phyloP scores from a whole-genome alignment of 768 basidiomycete genomes.

The Lentinula sp. region DNA sequence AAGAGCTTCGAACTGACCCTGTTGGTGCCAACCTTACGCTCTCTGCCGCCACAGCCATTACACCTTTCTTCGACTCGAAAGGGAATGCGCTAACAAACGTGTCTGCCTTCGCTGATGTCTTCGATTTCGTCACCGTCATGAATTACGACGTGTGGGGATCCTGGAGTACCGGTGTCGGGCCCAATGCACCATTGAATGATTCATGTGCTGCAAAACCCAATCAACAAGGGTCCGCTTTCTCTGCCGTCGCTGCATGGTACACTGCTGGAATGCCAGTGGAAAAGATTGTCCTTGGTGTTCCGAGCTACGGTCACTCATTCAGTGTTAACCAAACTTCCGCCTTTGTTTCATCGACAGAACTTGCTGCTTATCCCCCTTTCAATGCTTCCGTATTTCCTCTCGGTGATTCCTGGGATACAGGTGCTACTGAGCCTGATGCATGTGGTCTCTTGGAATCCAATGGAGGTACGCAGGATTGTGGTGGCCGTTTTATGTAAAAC shows the following conservation, averaged over 20 bases:
- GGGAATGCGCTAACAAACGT: slow-evolving; percentile 63
- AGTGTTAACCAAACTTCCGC: slow-evolving; percentile 41
- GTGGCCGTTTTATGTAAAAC: neutral
- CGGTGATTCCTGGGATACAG: slow-evolving; percentile 63
- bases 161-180: slow-evolving; percentile 64
- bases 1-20: slow-evolving; percentile 56
- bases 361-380: slow-evolving; percentile 52
- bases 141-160: slow-evolving; percentile 67
- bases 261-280: slow-evolving; percentile 67
- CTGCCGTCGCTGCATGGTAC: slow-evolving; percentile 69
- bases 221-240: slow-evolving; percentile 69
- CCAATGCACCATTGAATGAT: slow-evolving; percentile 86
- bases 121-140: slow-evolving; percentile 54
- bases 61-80: slow-evolving; percentile 32
- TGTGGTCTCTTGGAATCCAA: slow-evolving; percentile 48
- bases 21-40: slow-evolving; percentile 54
- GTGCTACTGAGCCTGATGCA: slow-evolving; percentile 38
- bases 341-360: slow-evolving; percentile 26
- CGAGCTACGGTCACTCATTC: slow-evolving; percentile 81
- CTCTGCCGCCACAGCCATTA: slow-evolving; percentile 35
- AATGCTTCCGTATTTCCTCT: slow-evolving; percentile 38
- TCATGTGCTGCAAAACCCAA: slow-evolving; percentile 56
- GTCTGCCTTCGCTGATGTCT: slow-evolving; percentile 63
- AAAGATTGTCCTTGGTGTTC: slow-evolving; percentile 73
- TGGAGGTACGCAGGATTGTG: slow-evolving; percentile 30